Evolutionary conservation across 164 flowering plant species (phyloP), one percentile per base, ranked within the genome.

Genomic region (Warburgia ugandensis): DNA sequence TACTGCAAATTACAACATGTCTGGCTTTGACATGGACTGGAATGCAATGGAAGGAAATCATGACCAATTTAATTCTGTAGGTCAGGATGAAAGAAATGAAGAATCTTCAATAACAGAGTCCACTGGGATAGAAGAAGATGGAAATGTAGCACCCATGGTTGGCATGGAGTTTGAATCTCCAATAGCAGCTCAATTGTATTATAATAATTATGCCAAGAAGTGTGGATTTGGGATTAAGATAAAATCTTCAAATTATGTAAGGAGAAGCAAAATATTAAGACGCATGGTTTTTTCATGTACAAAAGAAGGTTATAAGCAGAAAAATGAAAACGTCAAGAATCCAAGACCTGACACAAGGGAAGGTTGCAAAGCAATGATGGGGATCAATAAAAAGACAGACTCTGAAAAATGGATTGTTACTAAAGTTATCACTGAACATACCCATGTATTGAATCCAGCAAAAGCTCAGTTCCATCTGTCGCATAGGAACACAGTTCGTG

Each of bases 321-420:
- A 11, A 47, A 21, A 29, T n/a, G 35, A 30, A 47, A 29, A 3
- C 8, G 8, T 21, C 35, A 4, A 13, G 5, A n/a, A 12, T 14
- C 16, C n/a, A 45, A 40, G 49, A 25, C 49, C 31, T 5, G 31
- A 29, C 0, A 5, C 35, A 7, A 47, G 50, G 30, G 13, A 7
- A 14, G 50, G 22, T 28, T 47, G 50, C 27, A 47, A 47, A n/a
- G 50, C 50, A 29, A 47, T 20, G 35, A 47, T 47, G 20, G 19
- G 35, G 32, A 12, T 30, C 2, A n/a, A n/a, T n/a, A 29, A 29
- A 6, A 11, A 28, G 5, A 25, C 31, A 16, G 48, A 44, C 10
- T 8, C n/a, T 44, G n/a, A 26, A 20, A 44, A 27, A 19, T 47
- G 50, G 32, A 17, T 17, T 28, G 35, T 47, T 11, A 29, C 8